Base-by-base conservation (phyloP, 805 yeast species). In the Pichia californica region DNA sequence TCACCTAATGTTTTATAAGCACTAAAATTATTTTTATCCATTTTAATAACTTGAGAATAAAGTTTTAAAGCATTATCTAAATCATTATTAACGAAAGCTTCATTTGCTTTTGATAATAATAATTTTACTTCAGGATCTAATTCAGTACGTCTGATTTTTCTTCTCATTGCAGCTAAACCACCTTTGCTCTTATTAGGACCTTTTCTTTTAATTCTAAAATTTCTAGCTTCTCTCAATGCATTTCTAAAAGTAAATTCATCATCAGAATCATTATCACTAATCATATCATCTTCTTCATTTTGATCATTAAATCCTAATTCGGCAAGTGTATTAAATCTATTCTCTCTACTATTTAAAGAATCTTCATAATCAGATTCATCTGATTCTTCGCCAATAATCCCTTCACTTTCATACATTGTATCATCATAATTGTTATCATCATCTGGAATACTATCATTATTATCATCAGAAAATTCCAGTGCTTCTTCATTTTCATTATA, bases 1-100 rank as follows among this genome's bases (percentile, higher is more conserved):
- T 86, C 95, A 37, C 96, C 97, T 36, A 88, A 64, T 0, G 94
- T 84, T 54, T 84, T 82, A 68, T 89, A 89, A 0, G 96, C 96
- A 36, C 84, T 78, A 59, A 77, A 82, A 58, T 85, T 83, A 51
- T 76, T 76, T 13, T 86, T 81, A 56, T 88, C 96, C 42, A 79
- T 70, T 52, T 81, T 79, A 47, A 91, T 80, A 11, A 88, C 94
- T 48, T 77, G 86, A 51, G 70, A 66, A 61, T 74, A 89, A 39
- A 73, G 57, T 40, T 73, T 64, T 51, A 76, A 73, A 0, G 94
- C 91, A 1, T 65, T 69, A 26, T 71, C 75, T 16, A 75, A 70
- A 53, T 83, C 82, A 38, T 73, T 72, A 26, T 73, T 58, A 1
- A 84, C 95, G 68, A 81, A 88, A 0, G 88, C 85, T 52, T 81